These are phyloP conservation scores for Plenodomus tracheiphilus DNA, from an alignment of 2,329 filamentous ascomycete genomes.

Conservation along the genomic window DNA sequence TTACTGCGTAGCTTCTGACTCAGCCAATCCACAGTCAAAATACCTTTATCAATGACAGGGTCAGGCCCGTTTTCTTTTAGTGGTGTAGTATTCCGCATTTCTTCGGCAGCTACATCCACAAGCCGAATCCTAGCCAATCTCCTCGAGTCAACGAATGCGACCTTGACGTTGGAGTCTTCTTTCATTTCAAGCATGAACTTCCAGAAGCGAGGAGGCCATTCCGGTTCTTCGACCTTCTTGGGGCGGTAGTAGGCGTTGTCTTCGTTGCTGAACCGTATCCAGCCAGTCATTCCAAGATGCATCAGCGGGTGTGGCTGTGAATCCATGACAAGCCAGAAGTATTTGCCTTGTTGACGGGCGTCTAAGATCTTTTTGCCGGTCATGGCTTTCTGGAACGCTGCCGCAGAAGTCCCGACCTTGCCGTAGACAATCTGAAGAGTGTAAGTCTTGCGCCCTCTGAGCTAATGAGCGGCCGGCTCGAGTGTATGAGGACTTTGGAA, in stretches of 20 bases:
- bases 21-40: slow-evolving; percentile 78
- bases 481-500: neutral
- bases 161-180: slow-evolving; percentile 61
- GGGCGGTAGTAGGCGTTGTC: slow-evolving; percentile 79
- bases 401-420: slow-evolving; percentile 80
- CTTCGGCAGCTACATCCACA: slow-evolving; percentile 74
- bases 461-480: neutral
- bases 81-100: slow-evolving; percentile 76
- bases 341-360: slow-evolving; percentile 90
- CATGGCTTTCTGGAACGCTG: slow-evolving; percentile 73
- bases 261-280: slow-evolving; percentile 84
- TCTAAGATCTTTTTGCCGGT: slow-evolving; percentile 71
- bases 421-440: slow-evolving; percentile 71
- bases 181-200: slow-evolving; percentile 79
- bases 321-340: slow-evolving; percentile 87
- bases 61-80: slow-evolving; percentile 93
- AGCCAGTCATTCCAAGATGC: slow-evolving; percentile 77
- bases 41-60: slow-evolving; percentile 78
- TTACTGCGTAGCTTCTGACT: slow-evolving; percentile 70
- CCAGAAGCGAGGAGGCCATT: slow-evolving; percentile 88
- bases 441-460: neutral
- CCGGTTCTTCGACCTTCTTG: slow-evolving; percentile 58
- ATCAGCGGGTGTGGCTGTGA: slow-evolving; percentile 82
- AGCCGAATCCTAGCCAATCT: slow-evolving; percentile 79
- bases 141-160: slow-evolving; percentile 82